A percentile compares a stretch with the other conserved stretches of the same genome.
Conservation (phyloP, 768 basidiomycete genomes). For the Saitozyma sp. region DNA sequence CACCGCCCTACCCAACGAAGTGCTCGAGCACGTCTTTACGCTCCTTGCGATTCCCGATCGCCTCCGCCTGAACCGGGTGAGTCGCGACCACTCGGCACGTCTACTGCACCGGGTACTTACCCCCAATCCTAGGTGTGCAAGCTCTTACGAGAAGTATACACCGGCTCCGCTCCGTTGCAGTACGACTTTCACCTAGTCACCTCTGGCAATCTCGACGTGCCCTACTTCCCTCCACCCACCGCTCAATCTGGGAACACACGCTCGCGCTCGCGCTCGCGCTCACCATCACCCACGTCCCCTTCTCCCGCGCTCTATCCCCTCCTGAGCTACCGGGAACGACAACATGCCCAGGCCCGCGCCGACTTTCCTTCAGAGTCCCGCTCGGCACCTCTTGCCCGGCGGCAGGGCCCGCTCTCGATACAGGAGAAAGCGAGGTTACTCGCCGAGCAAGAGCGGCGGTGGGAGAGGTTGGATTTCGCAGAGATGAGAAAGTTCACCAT, state of each 20-base stretch:
- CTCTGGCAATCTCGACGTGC: slow-evolving; percentile 32
- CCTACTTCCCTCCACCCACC: slow-evolving; percentile 9
- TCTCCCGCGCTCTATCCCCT: neutral
- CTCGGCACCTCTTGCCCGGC: slow-evolving; percentile 4
- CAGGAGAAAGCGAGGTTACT: slow-evolving; percentile 28
- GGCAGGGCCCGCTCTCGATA: slow-evolving; percentile 11
- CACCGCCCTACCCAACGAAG: slow-evolving; percentile 24
- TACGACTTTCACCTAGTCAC: slow-evolving; percentile 35
- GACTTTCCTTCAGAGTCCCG: slow-evolving; percentile 11
- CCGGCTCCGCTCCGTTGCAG: slow-evolving; percentile 26
- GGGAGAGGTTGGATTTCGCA: slow-evolving; percentile 26
- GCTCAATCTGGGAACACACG: neutral
- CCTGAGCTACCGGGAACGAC: neutral
- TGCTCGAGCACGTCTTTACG: slow-evolving; percentile 33
- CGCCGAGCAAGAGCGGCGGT: slow-evolving; percentile 28
- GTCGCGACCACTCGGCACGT: slow-evolving; percentile 1
- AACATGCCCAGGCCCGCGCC: slow-evolving; percentile 7
- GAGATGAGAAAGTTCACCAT: slow-evolving; percentile 22
- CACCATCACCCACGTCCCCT: slow-evolving; percentile 1
- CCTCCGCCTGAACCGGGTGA: slow-evolving; percentile 20
- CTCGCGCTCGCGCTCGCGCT: slow-evolving; percentile 1
- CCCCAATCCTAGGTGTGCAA: slow-evolving; percentile 17
- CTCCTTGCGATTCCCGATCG: slow-evolving; percentile 15
- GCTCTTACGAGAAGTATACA: slow-evolving; percentile 17
- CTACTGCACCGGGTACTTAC: neutral